Evolutionary conservation across 2,329 filamentous ascomycete species (phyloP).

Genomic region (Triangularia setosa): DNA sequence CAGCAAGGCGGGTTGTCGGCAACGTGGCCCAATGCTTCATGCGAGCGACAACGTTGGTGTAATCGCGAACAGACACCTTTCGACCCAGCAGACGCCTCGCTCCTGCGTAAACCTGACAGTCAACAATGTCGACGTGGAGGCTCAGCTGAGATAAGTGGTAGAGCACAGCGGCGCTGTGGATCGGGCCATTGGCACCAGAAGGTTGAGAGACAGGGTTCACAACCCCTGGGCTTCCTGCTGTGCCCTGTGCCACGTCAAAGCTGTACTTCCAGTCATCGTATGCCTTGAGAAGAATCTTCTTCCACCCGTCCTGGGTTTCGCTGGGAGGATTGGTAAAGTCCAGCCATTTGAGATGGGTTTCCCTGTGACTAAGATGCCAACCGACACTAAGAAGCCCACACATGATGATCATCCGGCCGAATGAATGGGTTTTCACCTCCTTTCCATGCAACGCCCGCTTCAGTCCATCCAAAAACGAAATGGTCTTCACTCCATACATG

Average conservation of each 20-base stretch:
- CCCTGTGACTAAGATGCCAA: conserved; percentile 86
- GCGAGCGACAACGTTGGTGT: conserved; percentile 65
- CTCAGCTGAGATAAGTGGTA: conserved; percentile 88
- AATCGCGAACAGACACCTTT: conserved; percentile 72
- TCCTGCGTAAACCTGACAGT: conserved; percentile 85
- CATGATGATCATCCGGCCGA: conserved; percentile 87
- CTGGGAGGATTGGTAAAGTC: conserved; percentile 60
- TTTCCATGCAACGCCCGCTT: conserved; percentile 80
- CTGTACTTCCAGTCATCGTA: conserved; percentile 86
- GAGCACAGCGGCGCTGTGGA: conserved; percentile 74
- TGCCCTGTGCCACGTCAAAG: conserved; percentile 66
- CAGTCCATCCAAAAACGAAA: conserved; percentile 78
- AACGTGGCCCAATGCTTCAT: conserved; percentile 78
- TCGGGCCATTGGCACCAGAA: conserved; percentile 56
- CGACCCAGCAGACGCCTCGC: conserved; percentile 73
- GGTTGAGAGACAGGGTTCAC: conserved; percentile 43
- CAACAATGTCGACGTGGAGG: conserved; percentile 82
- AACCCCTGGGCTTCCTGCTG: conserved; percentile 31
- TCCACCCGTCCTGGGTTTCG: conserved; percentile 69
- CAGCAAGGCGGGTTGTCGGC: conserved; percentile 71
- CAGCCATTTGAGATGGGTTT: conserved; percentile 78
- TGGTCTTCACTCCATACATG: conserved; percentile 73
- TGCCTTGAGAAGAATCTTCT: conserved; percentile 68
- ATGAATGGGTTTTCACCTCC: conserved; percentile 78
- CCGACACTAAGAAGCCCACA: conserved; percentile 84